Percentiles rank a stretch among this genome's conserved stretches.
These are phyloP conservation scores for Vaccinium macrocarpon DNA, from an alignment of 148 eudicot species.

Conservation along the genomic window DNA sequence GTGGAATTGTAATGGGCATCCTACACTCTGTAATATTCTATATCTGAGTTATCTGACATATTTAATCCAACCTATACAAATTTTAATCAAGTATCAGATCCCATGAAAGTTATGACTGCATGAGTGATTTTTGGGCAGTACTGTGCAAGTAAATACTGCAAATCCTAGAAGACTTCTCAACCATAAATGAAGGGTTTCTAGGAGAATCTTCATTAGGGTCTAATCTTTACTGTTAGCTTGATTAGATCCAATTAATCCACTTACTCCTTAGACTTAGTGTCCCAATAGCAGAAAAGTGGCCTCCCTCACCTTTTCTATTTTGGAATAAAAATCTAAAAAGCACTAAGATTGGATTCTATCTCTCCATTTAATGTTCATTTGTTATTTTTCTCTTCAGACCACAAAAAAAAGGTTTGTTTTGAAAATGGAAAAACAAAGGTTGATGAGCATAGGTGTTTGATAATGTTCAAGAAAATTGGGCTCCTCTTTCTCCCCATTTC, in stretches of 20 bases:
- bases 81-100: no score
- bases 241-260: neutral
- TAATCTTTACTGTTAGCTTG: no score
- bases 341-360: neutral
- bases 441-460: neutral
- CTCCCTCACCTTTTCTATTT: neutral
- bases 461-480: neutral
- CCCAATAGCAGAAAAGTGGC: neutral
- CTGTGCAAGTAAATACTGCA: neutral
- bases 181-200: neutral
- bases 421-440: neutral
- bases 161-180: neutral
- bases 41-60: no score
- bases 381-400: neutral
- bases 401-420: no score
- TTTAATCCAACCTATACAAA: no score
- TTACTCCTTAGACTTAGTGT: neutral
- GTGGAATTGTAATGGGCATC: no score
- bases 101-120: no score
- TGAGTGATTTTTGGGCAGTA: no score
- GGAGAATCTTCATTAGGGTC: neutral
- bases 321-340: neutral
- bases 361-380: neutral
- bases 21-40: no score
- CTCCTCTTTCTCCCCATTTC: neutral